Conservation (phyloP, 2,329 filamentous ascomycete genomes). For the Xylaria digitata region DNA sequence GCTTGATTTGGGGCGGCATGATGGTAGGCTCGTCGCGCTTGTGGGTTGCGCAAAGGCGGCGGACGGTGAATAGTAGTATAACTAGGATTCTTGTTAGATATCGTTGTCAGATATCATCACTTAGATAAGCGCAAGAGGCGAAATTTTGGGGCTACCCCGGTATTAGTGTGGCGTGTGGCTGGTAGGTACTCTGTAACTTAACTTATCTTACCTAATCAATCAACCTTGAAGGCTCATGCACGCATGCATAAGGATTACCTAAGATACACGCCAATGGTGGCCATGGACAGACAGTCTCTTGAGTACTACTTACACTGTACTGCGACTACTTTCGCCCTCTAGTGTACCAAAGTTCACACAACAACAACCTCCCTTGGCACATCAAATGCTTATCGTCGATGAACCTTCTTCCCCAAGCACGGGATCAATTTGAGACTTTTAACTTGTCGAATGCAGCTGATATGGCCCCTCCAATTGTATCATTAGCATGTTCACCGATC, state of each 20-base stretch:
- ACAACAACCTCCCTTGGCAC: conserved; percentile 10
- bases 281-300: neutral
- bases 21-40: conserved; percentile 31
- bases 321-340: too few relatives aligned
- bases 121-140: conserved; percentile 18
- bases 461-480: neutral
- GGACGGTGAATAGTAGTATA: neutral
- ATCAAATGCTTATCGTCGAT: neutral
- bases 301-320: neutral
- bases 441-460: neutral
- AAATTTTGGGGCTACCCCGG: conserved; percentile 14
- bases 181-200: neutral
- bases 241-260: neutral
- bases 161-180: conserved; percentile 17
- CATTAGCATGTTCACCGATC: neutral
- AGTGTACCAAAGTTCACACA: neutral
- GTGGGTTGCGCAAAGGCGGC: conserved; percentile 10
- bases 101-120: conserved; percentile 13
- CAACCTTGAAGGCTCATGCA: neutral
- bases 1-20: conserved; percentile 94
- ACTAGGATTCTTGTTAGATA: neutral
- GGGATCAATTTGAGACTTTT: neutral
- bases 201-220: conserved; percentile 18
- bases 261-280: too few relatives aligned
- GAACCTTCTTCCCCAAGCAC: conserved; percentile 5